These are phyloP conservation scores for Lachancea fermentati DNA, from an alignment of 805 yeast species.

Conservation along the genomic window DNA sequence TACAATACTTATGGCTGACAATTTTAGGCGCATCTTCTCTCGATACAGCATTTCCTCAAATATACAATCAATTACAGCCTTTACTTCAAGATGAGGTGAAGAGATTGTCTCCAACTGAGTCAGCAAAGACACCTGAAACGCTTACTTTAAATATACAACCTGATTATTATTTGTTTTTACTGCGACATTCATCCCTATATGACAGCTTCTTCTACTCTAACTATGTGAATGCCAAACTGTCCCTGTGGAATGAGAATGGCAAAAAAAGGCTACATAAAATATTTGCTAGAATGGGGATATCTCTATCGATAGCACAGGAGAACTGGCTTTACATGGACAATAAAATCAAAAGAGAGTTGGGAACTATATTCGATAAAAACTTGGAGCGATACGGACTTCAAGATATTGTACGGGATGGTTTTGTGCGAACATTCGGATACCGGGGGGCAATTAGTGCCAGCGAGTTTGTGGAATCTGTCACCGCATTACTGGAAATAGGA, in stretches of 20 bases:
- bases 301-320: slow-evolving; percentile 82
- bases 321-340: slow-evolving; percentile 89
- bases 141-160: slow-evolving; percentile 59
- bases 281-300: slow-evolving; percentile 95
- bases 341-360: slow-evolving; percentile 65
- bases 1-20: slow-evolving; percentile 74
- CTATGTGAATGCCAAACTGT: slow-evolving; percentile 80
- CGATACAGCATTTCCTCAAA: slow-evolving; percentile 64
- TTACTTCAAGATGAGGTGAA: slow-evolving; percentile 76
- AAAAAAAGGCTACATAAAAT: slow-evolving; percentile 77
- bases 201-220: slow-evolving; percentile 89
- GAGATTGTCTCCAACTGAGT: slow-evolving; percentile 49
- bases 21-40: slow-evolving; percentile 84
- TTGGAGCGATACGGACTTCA: slow-evolving; percentile 74
- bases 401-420: slow-evolving; percentile 79
- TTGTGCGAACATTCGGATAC: slow-evolving; percentile 79
- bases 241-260: slow-evolving; percentile 90
- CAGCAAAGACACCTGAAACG: slow-evolving; percentile 35
- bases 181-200: slow-evolving; percentile 91
- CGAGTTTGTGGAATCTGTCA: slow-evolving; percentile 84
- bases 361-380: slow-evolving; percentile 61
- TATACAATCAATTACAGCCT: slow-evolving; percentile 68
- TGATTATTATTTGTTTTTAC: slow-evolving; percentile 78
- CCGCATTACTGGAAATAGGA: slow-evolving; percentile 76
- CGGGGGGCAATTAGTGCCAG: slow-evolving; percentile 85